Base-by-base conservation (phyloP, 129 eudicot genomes). In the Escallonia herrerae region DNA sequence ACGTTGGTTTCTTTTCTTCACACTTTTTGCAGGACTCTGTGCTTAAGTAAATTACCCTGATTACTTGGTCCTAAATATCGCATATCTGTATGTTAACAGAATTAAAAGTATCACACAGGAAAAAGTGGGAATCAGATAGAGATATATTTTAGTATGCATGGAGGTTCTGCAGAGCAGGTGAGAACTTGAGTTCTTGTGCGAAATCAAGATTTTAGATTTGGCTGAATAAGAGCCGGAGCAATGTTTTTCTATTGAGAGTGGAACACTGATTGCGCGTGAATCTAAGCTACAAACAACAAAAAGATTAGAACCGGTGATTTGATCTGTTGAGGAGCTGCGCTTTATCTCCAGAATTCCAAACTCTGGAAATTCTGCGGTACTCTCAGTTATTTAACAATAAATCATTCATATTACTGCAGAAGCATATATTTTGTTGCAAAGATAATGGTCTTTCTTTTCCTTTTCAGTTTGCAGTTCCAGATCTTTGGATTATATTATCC, bases 71-170 rank as follows among this genome's bases (percentile, higher is more conserved):
- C 22, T 71, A 64, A 33, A 40, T 60, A 52, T 60, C 10, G 51
- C 52, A 44, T 62, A 22, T 67, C 43, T 65, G 9, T 66, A 5
- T 71, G 64, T 69, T 74, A 72, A 74, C 91, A 87, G 95, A 69
- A 81, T 84, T 63, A 75, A 82, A 72, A 72, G 66, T 50, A 79
- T 72, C 66, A 66, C 62, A 79, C 87, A 72, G 71, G 55, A 67
- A 57, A 59, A 71, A 52, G 59, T 62, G 74, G 69, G 62, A 65
- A 58, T 43, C 68, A 61, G 68, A 50, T 77, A 53, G 58, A 62
- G 55, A 51, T 38, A 55, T 15, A 42, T 6, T 44, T 8, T n/a
- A 33, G 4, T 22, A 22, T n/a, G 39, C 12, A 43, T 37, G 22
- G 33, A 63, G 50, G 40, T 48, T 57, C 41, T 33, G 4, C 8